Evolutionary conservation across 352 stramenopile species (phyloP).

Genomic region (Phytophthora citrophthora): DNA sequence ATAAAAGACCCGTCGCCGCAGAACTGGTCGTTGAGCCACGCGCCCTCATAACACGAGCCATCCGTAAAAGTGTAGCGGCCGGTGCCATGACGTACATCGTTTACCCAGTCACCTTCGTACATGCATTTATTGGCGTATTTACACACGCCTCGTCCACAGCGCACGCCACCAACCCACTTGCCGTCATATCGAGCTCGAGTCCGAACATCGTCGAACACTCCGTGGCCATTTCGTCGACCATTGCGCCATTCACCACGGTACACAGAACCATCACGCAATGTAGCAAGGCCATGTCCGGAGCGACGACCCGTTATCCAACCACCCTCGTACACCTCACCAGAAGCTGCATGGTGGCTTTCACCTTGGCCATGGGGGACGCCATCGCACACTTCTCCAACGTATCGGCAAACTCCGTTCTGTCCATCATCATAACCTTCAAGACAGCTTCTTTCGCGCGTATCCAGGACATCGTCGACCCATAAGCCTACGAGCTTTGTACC

Average conservation of each 20-base stretch:
- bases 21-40: constrained; percentile 82
- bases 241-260: constrained; percentile 88
- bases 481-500: constrained; percentile 46
- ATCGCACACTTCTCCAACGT: constrained; percentile 45
- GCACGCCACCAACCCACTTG: constrained; percentile 85
- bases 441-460: constrained; percentile 14
- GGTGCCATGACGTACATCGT: constrained; percentile 80
- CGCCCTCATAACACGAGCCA: constrained; percentile 81
- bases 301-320: constrained; percentile 54
- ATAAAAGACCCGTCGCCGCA: constrained; percentile 74
- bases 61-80: constrained; percentile 80
- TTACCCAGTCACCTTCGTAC: constrained; percentile 87
- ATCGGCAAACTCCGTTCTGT: constrained; percentile 51
- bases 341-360: constrained; percentile 42
- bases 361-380: constrained; percentile 66
- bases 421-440: constrained; percentile 64
- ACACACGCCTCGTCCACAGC: constrained; percentile 65
- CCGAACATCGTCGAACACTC: constrained; percentile 58
- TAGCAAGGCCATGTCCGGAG: constrained; percentile 56
- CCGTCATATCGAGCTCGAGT: constrained; percentile 76
- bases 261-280: constrained; percentile 75
- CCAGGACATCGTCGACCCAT: constrained; percentile 41
- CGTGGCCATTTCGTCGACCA: constrained; percentile 86
- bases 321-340: constrained; percentile 60
- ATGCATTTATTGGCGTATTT: constrained; percentile 65